Evolutionary conservation across 345 rosid genomes (phyloP), one percentile per base, ranked within the genome.

Genomic region (Gossypium sturtianum): DNA sequence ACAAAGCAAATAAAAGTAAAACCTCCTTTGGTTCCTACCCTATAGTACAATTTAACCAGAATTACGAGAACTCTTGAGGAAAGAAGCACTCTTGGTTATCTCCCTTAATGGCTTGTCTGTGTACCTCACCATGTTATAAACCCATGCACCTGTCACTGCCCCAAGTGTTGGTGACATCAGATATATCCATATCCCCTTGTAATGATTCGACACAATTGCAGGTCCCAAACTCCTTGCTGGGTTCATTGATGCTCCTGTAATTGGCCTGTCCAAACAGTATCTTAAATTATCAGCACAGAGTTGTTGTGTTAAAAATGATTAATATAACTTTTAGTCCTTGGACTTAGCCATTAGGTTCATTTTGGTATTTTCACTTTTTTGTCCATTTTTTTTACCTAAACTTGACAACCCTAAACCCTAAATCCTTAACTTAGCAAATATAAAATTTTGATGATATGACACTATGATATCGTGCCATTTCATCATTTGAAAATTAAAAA

Each of bases 161-260:
- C 98, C 98, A 9, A 91, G 85, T 1, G 70, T 76, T 3, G 99
- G 97, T 0, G 92, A 44, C 1, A 69, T 71, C 1, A 91, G 65
- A 76, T 93, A 95, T 16, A 93, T 78, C 98, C 97, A 95, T 60
- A 95, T 2, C 10, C 93, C 94, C 61, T 25, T 81, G 78, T 81
- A 92, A 47, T 88, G 68, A 23, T 61, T 71, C 0, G 79, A 92
- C 2, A 87, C 93, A 3, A 94, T 79, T 62, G 98, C 98, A 0
- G 98, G 98, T 53, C 98, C 98, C 81, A 92, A 80, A 79, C 90
- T 91, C 75, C 98, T 82, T 76, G 91, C 94, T 25, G 97, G 97
- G 69, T 91, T 91, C 97, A 91, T 91, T 7, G 97, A 91, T 43
- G 97, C 97, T 72, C 97, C 97, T 16, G 97, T 83, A 5, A 91